Base-by-base conservation (phyloP, 495 filamentous ascomycete genomes). In the Penicillium lagena region DNA sequence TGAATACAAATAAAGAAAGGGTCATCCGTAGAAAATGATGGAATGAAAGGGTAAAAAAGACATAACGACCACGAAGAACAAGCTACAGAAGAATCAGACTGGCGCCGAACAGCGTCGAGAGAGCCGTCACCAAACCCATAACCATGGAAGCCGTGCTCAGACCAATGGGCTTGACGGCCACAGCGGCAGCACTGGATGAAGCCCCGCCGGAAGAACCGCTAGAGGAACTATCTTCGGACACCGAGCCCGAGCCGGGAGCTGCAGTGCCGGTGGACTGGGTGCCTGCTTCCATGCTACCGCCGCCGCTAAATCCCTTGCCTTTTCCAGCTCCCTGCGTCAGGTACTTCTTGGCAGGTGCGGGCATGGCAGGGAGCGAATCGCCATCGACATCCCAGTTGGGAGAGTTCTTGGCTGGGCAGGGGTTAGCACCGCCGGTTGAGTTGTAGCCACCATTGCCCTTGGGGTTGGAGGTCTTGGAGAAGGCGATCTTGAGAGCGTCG, bases 381-480 rank as follows among this genome's bases (percentile, higher is more conserved):
- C 62, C 59, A 48, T 71, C 74, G 33, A 96, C 85, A 34, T 90
- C 74, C 89, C 90, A 96, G 54, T 77, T 80, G 34, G 66, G 60
- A 33, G 60, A 45, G 50, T 81, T 79, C 54, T 79, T 64, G 13
- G 68, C 63, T 0, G 91, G 93, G 72, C 93, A 97, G 9, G 70
- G 55, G 51, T 68, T 78, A 14, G 86, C 63, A 29, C 74, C 66
- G 32, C 86, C 83, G 38, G 72, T 82, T 40, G 73, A 59, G 60
- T 86, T 85, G 72, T 84, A 89, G 39, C 86, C 83, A 53, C 90
- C 91, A 54, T 88, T 71, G 41, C 86, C 91, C 12, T 60, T 58
- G 31, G 90, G 90, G 59, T 78, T 72, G 33, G 73, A 55, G 53
- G 83, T 83, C 27, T 73, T 73, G 4, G 63, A 50, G 51, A 90